These are phyloP conservation scores for Scenedesmus sp. DNA, from an alignment of 163 green algal species.

Conservation along the genomic window DNA sequence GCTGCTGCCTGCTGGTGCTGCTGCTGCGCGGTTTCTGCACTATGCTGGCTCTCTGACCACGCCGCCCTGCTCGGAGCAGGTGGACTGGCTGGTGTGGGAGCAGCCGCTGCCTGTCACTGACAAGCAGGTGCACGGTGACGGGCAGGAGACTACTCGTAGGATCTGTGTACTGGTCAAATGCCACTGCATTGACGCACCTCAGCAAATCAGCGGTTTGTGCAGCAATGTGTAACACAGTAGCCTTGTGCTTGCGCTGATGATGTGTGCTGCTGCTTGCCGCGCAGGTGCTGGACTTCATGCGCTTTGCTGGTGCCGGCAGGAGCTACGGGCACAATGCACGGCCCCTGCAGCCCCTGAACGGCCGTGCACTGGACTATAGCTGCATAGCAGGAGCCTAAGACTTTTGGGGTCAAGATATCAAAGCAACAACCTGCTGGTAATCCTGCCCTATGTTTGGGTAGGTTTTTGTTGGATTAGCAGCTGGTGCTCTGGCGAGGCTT, in stretches of 20 bases:
- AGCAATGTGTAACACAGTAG: neutral
- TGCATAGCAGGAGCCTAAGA: constrained; percentile 5
- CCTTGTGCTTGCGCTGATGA: neutral
- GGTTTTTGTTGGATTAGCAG: too few species aligned
- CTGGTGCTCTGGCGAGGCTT: too few species aligned
- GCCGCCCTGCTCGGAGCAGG: constrained; percentile 82
- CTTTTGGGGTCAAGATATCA: neutral
- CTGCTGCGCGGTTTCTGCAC: constrained; percentile 63
- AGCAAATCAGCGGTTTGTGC: too few species aligned
- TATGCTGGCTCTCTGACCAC: constrained; percentile 88
- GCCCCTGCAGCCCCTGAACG: constrained; percentile 68
- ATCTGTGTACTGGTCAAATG: neutral
- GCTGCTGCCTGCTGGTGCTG: constrained; percentile 45
- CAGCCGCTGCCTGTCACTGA: constrained; percentile 61
- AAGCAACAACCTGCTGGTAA: neutral
- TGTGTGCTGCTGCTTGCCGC: neutral
- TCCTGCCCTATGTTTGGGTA: too few species aligned
- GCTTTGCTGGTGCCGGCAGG: constrained; percentile 60
- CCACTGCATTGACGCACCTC: neutral
- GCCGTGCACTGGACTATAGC: neutral
- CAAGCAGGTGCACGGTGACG: constrained; percentile 53
- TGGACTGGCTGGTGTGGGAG: constrained; percentile 81
- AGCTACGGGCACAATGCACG: constrained; percentile 67
- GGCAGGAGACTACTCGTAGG: neutral
- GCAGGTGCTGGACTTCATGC: constrained; percentile 76